Conservation (phyloP, 129 eudicot species). For the Tanacetum coccineum region DNA sequence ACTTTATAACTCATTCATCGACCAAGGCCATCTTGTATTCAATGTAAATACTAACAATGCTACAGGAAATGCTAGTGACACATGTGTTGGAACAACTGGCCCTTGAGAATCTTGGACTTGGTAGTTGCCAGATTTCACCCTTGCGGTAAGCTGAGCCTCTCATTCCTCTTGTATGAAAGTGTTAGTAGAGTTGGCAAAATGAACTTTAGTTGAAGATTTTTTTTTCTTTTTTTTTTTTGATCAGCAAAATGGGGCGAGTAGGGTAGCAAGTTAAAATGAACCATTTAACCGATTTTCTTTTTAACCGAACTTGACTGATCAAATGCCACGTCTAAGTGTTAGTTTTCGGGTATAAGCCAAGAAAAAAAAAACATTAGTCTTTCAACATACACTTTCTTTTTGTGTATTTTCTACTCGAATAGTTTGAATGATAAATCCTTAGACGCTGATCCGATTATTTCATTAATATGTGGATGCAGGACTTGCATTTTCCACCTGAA, state of each 20-base stretch:
- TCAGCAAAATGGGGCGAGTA: too few species aligned
- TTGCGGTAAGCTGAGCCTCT: conserved; percentile 42
- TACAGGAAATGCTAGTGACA: conserved; percentile 1
- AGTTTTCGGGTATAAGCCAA: too few species aligned
- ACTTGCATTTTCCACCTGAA: conserved; percentile 54
- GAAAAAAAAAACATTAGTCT: neutral
- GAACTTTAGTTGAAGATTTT: too few species aligned
- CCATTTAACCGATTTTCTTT: too few species aligned
- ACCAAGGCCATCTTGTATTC: conserved; percentile 32
- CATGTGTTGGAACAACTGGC: conserved; percentile 27
- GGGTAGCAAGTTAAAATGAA: too few species aligned
- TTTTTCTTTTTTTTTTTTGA: too few species aligned
- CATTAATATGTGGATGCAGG: conserved; percentile 41
- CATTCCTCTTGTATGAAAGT: neutral
- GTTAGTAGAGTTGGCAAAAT: too few species aligned
- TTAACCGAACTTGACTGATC: too few species aligned
- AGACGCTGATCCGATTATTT: conserved; percentile 6
- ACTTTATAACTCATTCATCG: conserved; percentile 15
- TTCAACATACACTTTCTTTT: neutral
- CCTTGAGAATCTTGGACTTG: conserved; percentile 54
- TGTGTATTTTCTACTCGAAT: neutral
- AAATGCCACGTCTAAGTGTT: too few species aligned
- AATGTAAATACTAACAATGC: conserved; percentile 1
- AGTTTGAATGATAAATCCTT: conserved; percentile 3
- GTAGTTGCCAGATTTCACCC: conserved; percentile 50